Base-by-base conservation (phyloP, 2,329 filamentous ascomycete genomes). In the Penicillium sp. region DNA sequence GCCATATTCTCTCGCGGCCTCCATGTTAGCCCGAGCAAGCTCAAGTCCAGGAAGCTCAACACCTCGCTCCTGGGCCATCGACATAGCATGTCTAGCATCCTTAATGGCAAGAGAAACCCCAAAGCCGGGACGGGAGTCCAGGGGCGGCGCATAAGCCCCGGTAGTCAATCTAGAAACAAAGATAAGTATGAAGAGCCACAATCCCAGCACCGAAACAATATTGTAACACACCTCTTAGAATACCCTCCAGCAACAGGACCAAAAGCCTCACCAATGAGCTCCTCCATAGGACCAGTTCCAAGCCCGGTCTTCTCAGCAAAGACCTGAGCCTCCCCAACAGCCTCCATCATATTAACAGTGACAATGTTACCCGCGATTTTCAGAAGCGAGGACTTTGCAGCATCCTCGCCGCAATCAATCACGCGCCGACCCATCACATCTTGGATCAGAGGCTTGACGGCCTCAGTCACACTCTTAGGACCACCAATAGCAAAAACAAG, bases 321-420 rank as follows among this genome's bases (percentile, higher is more conserved):
- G 33, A 80, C 77, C 58, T 79, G 78, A 1, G 75, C 73, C 62
- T 80, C 78, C 4, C 75, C 73, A 43, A 80, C 75, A 15, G 76
- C 73, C 66, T 80, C 77, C 70, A 81, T 77, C 68, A 80, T 65
- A 47, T 72, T 74, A 7, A 77, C 70, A 5, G 75, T 77, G 35
- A 78, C 67, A 38, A 79, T 77, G 55, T 79, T 79, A 25, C 77
- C 77, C 2, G 76, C 75, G 61, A 79, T 78, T 66, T 81, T 80
- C 52, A 80, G 63, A 47, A 79, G 60, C 23, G 74, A 75, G 12
- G 77, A 71, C 59, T 74, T 77, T 0, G 68, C 70, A n/a, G 75
- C 74, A 48, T 79, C 76, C 47, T 74, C 72, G n/a, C 77, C 77
- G 57, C 77, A 75, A 10, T 74, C 71, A 57, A 80, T 79, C 12